Base-by-base conservation (phyloP, 1,284 basidiomycete species). In the Trichosporon coremiiforme region DNA sequence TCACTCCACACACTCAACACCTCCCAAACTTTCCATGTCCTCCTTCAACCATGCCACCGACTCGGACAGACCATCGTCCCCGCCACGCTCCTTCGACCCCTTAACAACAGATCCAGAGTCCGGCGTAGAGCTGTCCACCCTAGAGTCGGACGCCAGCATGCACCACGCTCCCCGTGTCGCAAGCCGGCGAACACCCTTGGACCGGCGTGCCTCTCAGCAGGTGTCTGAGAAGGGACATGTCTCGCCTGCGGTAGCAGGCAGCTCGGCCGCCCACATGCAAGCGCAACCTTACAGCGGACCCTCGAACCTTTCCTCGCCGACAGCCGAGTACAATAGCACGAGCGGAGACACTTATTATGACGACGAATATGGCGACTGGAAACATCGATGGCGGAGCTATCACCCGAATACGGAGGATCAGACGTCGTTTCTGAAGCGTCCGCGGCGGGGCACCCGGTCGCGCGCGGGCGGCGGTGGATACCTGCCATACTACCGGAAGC, bases 241-340 rank as follows among this genome's bases (percentile, higher is more conserved):
- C 29, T 31, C 53, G 25, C 53, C 53, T 2, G 10, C 57, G n/a
- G 15, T 62, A 17, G 29, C 57, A 5, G 15, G 15, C 4, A 22
- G 29, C 29, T n/a, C 57, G 7, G 8, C n/a, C 31, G 25, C 55
- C 29, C 57, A 62, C 6, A 20, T 20, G 57, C 57, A 2, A 2
- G 29, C 15, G 57, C 57, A 62, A 29, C 57, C 57, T 31, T 62
- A 62, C 57, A 62, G 57, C 57, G 57, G 57, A 17, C 57, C 57
- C 15, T 62, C 57, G 31, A 62, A 13, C 57, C 57, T 17, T 2
- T 62, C 57, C 17, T 62, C 57, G 3, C 57, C 57, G 33, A 62
- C 57, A 6, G 57, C 57, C 13, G 57, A 62, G 31, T 62, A 62
- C 57, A 62, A 13, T 6, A 62, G 57, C 31, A 35, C 31, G 15